Evolutionary conservation across 2,329 filamentous ascomycete species (phyloP), one percentile per base, ranked within the genome.

Genomic region (Ceratocystis cacaofunesta): DNA sequence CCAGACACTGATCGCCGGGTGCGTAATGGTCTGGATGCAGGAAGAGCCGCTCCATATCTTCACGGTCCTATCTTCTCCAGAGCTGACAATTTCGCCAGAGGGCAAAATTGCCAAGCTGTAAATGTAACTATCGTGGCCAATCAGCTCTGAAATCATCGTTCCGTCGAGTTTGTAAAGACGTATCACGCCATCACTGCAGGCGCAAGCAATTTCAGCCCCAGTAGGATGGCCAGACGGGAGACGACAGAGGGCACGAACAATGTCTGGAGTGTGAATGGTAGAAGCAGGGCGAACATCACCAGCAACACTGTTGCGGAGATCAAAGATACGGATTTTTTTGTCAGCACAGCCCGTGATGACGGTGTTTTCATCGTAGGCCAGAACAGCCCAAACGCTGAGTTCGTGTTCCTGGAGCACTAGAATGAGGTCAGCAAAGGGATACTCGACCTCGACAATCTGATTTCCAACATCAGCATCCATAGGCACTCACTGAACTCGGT

Each of bases 1-100:
- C 94, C 94, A 99, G 4, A 99, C 92, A 0, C 92, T 97, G 65
- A 97, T 95, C 8, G 94, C 94, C 10, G 94, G 94, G 71, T 96
- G 91, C 0, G 92, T 96, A 69, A 99, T 97, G 48, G 92, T 96
- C 75, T 99, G 94, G 58, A 96, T 77, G 73, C 92, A 97, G 66
- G 91, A 81, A 15, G 79, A 82, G 57, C 87, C 89, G 70, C 83
- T 86, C 94, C 95, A 99, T 72, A 99, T 79, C 63, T 90, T 84
- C 43, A 95, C 84, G 0, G 94, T 96, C n/a, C 94, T 84, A 75
- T 99, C 94, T 75, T 99, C 94, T 19, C 91, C 91, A 1, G 90
- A 85, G 74, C 92, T 97, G 61, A 95, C 88, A 36, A 99, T 79
- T 72, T 96, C 91, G 5, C 92, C 92, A 0, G 88, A 86, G 0